Conservation (phyloP, 768 basidiomycete species). For the Leccinum sublutescens region DNA sequence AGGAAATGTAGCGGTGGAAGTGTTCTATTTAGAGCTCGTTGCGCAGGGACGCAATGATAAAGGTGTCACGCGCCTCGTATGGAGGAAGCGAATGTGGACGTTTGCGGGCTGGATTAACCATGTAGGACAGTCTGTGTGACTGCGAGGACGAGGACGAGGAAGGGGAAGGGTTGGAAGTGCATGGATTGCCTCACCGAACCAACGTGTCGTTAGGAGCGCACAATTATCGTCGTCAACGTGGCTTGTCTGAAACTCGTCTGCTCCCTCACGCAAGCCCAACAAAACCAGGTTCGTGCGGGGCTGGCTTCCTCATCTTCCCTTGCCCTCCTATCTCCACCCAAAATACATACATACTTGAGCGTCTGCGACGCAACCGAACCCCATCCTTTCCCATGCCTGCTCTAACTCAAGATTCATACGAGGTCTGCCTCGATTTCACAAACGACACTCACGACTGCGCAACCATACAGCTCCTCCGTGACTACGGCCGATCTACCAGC, state of each 20-base stretch:
- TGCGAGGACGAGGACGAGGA: slow-evolving; percentile 28
- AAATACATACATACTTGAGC: slow-evolving; percentile 18
- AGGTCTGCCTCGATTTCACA: slow-evolving; percentile 64
- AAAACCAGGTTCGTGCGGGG: slow-evolving; percentile 32
- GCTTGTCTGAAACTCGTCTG: slow-evolving; percentile 28
- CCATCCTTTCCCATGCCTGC: slow-evolving; percentile 50
- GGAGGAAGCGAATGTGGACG: slow-evolving; percentile 33
- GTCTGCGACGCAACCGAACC: slow-evolving; percentile 31
- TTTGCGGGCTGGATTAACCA: slow-evolving; percentile 30
- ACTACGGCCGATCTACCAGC: slow-evolving; percentile 57
- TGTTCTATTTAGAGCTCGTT: slow-evolving; percentile 37
- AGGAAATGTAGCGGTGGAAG: slow-evolving; percentile 20
- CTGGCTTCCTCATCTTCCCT: slow-evolving; percentile 20
- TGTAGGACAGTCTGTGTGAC: not conserved
- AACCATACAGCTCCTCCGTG: slow-evolving; percentile 60
- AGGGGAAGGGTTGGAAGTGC: slow-evolving; percentile 29
- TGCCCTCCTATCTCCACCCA: slow-evolving; percentile 18
- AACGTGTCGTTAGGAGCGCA: slow-evolving; percentile 34
- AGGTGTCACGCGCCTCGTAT: slow-evolving; percentile 29
- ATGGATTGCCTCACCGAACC: slow-evolving; percentile 21
- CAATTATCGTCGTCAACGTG: slow-evolving; percentile 28
- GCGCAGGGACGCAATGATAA: slow-evolving; percentile 34
- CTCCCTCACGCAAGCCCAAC: slow-evolving; percentile 32
- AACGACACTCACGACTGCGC: slow-evolving; percentile 67
- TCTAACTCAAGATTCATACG: slow-evolving; percentile 52